Conservation (phyloP, 2,329 filamentous ascomycete species). For the Fusarium transvaalense region DNA sequence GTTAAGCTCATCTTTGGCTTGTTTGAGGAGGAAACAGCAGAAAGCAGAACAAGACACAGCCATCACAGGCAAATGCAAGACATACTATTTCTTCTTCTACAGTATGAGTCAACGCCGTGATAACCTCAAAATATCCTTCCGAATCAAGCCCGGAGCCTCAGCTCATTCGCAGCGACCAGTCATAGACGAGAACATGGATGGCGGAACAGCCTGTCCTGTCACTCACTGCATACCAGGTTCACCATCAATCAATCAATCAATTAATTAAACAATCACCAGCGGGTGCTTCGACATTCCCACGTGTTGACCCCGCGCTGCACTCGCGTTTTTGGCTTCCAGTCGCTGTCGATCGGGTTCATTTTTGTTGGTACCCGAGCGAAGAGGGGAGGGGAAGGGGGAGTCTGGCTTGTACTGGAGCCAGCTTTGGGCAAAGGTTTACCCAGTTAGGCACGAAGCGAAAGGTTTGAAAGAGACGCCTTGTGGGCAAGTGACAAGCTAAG, state of each 20-base stretch:
- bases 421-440: slow-evolving; percentile 35
- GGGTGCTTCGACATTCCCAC: slow-evolving; percentile 37
- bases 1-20: neutral
- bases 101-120: slow-evolving; percentile 32
- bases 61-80: neutral
- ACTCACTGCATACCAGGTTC: slow-evolving; percentile 15
- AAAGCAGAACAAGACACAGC: neutral
- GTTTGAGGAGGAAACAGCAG: slow-evolving; percentile 1
- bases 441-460: slow-evolving; percentile 38
- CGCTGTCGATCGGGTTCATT: slow-evolving; percentile 35
- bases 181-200: slow-evolving; percentile 28
- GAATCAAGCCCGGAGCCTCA: slow-evolving; percentile 29
- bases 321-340: slow-evolving; percentile 18
- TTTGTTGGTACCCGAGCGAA: slow-evolving; percentile 38
- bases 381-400: neutral
- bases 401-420: slow-evolving; percentile 2
- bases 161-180: slow-evolving; percentile 24
- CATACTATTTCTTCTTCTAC: neutral
- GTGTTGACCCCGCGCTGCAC: slow-evolving; percentile 42
- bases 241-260: slow-evolving; percentile 1
- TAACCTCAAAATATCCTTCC: slow-evolving; percentile 8
- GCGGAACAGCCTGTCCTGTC: slow-evolving; percentile 15
- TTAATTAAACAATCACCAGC: slow-evolving; percentile 1
- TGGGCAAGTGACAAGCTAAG: slow-evolving; percentile 16
- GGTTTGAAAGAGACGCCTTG: slow-evolving; percentile 2